phyloP scores from a whole-genome alignment of 306 rosid species.

The Vicia faba region DNA sequence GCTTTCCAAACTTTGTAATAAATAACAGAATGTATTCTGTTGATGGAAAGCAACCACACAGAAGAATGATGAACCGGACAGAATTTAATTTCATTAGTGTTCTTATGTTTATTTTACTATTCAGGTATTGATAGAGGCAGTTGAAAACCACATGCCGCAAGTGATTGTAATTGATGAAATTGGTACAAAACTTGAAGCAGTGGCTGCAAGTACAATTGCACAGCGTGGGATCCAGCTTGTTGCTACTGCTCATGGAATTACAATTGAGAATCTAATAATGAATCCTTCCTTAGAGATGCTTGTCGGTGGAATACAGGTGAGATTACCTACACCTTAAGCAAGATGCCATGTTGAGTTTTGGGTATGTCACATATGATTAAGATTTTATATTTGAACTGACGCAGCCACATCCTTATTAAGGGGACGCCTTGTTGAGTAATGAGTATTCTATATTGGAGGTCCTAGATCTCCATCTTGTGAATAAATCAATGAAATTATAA shows the following conservation, averaged over 20 bases:
- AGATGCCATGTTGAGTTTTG: constrained; percentile 26
- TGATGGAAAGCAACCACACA: constrained; percentile 6
- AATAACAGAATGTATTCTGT: background rate
- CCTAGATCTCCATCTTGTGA: background rate
- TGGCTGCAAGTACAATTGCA: constrained; percentile 98
- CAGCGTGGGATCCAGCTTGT: constrained; percentile 98
- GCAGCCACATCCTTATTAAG: constrained; percentile 15
- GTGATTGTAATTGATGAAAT: constrained; percentile 96
- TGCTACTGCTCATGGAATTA: constrained; percentile 98
- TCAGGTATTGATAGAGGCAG: constrained; percentile 96
- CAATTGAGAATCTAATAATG: constrained; percentile 88
- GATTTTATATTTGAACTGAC: constrained; percentile 30
- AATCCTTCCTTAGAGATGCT: constrained; percentile 96
- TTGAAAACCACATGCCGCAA: constrained; percentile 99
- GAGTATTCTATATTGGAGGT: constrained; percentile 16
- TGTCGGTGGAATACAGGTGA: constrained; percentile 96
- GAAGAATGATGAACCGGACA: constrained; percentile 9
- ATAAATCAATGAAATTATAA: background rate
- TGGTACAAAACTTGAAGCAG: constrained; percentile 97
- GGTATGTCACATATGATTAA: background rate
- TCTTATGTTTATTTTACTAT: constrained; percentile 32
- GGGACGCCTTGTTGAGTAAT: background rate
- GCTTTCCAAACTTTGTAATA: constrained; percentile 1
- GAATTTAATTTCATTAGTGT: constrained; percentile 16
- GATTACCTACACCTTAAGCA: constrained; percentile 18